Conservation (phyloP, 495 filamentous ascomycete genomes). For the Mycothermus thermophilus region DNA sequence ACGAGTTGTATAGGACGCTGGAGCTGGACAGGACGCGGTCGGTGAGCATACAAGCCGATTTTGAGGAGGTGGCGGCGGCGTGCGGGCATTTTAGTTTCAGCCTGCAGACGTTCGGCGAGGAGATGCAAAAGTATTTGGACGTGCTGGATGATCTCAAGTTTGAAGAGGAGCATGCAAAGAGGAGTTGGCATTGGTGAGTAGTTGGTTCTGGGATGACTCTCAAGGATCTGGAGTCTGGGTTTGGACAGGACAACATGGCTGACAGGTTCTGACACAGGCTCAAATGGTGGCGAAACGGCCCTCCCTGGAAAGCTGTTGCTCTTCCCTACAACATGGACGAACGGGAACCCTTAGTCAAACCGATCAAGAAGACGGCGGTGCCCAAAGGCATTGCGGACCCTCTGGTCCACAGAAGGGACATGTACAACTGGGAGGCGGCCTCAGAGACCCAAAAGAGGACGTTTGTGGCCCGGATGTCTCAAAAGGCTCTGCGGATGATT, state of each 20-base stretch:
- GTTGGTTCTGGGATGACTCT: too few relatives aligned
- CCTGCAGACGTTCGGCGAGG: slow-evolving; percentile 75
- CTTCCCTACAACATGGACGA: slow-evolving; percentile 43
- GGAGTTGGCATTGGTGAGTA: slow-evolving; percentile 87
- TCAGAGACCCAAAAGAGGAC: slow-evolving; percentile 22
- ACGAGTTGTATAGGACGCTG: slow-evolving; percentile 62
- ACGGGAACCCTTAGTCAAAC: slow-evolving; percentile 23
- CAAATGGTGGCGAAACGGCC: slow-evolving; percentile 51
- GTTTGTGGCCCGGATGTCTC: slow-evolving; percentile 24
- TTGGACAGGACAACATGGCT: too few relatives aligned
- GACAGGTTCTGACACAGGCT: too few relatives aligned
- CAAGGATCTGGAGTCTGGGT: too few relatives aligned
- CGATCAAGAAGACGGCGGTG: slow-evolving; percentile 31
- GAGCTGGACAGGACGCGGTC: slow-evolving; percentile 49
- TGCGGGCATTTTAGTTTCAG: slow-evolving; percentile 93
- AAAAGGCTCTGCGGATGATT: slow-evolving; percentile 23
- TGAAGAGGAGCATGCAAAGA: slow-evolving; percentile 41
- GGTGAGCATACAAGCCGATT: slow-evolving; percentile 71
- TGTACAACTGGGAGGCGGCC: slow-evolving; percentile 28
- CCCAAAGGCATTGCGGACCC: slow-evolving; percentile 35
- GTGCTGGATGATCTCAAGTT: slow-evolving; percentile 73
- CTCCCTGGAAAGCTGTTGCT: slow-evolving; percentile 13
- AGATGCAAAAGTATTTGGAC: slow-evolving; percentile 68
- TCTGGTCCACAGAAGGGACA: slow-evolving; percentile 28
- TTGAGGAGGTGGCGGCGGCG: slow-evolving; percentile 89